Evolutionary conservation across 179 eudicot species (phyloP).

Genomic region (Spergularia azorica): DNA sequence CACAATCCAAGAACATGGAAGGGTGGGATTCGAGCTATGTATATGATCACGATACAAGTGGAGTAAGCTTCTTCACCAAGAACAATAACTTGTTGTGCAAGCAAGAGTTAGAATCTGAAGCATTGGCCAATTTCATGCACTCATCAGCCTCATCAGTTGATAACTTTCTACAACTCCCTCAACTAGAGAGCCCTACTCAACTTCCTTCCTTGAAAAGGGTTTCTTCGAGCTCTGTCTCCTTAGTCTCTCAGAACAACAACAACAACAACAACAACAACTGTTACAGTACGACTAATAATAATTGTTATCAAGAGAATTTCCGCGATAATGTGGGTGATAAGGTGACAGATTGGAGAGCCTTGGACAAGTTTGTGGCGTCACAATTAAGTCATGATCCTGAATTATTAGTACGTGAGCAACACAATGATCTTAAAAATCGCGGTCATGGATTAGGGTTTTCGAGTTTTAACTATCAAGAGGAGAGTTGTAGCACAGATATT

Average conservation of each 20-base stretch:
- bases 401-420: constrained; percentile 19
- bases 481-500: constrained; percentile 31
- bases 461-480: constrained; percentile 26
- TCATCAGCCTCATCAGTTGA: constrained; percentile 27
- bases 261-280: background rate
- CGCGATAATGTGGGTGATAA: constrained; percentile 23
- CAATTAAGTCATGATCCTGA: constrained; percentile 74
- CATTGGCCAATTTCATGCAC: constrained; percentile 35
- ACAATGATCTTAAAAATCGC: constrained; percentile 2
- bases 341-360: constrained; percentile 82
- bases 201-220: constrained; percentile 42
- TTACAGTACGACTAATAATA: background rate
- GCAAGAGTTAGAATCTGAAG: constrained; percentile 55
- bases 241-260: constrained; percentile 29
- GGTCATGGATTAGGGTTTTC: constrained; percentile 24
- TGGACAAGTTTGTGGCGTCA: constrained; percentile 92
- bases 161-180: constrained; percentile 70
- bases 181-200: constrained; percentile 71
- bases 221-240: constrained; percentile 33
- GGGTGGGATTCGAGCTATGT: constrained; percentile 61
- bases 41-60: constrained; percentile 49
- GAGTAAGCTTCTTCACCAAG: constrained; percentile 30
- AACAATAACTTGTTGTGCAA: constrained; percentile 53
- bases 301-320: background rate
- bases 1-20: constrained; percentile 55